phyloP scores from a whole-genome alignment of 805 yeast genomes.

The Sugiyamaella marilandica region DNA sequence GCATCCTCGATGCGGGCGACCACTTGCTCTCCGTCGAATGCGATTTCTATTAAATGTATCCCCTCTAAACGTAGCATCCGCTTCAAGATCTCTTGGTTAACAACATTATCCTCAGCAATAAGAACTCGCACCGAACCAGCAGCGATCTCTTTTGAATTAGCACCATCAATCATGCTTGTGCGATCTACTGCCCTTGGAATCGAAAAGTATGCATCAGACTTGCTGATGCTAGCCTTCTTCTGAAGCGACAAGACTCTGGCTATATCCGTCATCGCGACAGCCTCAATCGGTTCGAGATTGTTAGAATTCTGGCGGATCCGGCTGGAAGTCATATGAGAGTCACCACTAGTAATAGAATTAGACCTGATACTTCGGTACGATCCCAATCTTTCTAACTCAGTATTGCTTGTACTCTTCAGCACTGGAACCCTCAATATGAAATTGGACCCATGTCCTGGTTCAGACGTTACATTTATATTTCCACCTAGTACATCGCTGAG shows the following conservation, averaged over 20 bases:
- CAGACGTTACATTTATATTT: slow-evolving; percentile 64
- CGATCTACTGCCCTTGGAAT: slow-evolving; percentile 6
- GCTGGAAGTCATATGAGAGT: background rate
- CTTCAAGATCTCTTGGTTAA: slow-evolving; percentile 87
- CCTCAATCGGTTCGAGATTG: background rate
- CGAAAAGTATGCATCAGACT: background rate
- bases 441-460: slow-evolving; percentile 76
- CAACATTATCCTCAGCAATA: slow-evolving; percentile 89
- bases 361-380: background rate
- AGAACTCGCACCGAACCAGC: slow-evolving; percentile 39
- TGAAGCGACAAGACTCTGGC: slow-evolving; percentile 2
- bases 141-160: background rate
- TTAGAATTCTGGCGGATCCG: background rate
- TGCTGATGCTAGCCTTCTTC: background rate
- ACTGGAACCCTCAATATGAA: slow-evolving; percentile 65
- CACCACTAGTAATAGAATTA: background rate
- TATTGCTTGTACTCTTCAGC: background rate
- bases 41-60: slow-evolving; percentile 60
- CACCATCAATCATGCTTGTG: slow-evolving; percentile 1
- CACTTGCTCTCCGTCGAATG: slow-evolving; percentile 86
- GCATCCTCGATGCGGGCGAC: slow-evolving; percentile 59
- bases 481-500: slow-evolving; percentile 87
- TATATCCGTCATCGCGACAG: background rate
- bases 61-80: slow-evolving; percentile 83
- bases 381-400: background rate